These are phyloP conservation scores for Plasmodium vinckei DNA, from an alignment of 169 alveolate species.

Conservation along the genomic window DNA sequence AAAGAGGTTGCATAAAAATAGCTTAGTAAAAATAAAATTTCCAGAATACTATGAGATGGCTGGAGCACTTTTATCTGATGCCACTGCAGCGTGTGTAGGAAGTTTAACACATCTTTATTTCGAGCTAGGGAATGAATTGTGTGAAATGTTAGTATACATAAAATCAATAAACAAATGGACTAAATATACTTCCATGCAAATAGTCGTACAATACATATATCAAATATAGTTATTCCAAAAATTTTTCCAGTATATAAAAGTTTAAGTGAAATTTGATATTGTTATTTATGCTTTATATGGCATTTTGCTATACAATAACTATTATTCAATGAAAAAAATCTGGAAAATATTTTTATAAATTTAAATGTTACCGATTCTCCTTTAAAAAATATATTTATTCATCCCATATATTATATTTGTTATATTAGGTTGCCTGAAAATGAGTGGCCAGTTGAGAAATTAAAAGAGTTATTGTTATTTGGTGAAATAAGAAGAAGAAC, in stretches of 20 bases:
- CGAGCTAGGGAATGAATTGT: slow-evolving; percentile 84
- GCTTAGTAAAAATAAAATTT: slow-evolving; percentile 83
- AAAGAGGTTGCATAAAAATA: slow-evolving; percentile 52
- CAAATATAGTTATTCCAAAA: too few species aligned
- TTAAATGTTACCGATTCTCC: too few species aligned
- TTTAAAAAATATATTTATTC: not conserved
- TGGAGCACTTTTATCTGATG: slow-evolving; percentile 85
- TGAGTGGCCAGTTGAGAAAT: slow-evolving; percentile 89
- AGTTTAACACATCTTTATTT: slow-evolving; percentile 81
- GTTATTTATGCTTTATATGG: too few species aligned
- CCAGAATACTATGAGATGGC: slow-evolving; percentile 82
- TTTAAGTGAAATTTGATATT: too few species aligned
- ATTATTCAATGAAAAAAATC: too few species aligned
- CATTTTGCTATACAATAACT: too few species aligned
- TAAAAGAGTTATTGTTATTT: slow-evolving; percentile 78
- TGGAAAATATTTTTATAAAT: too few species aligned
- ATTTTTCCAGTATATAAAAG: too few species aligned
- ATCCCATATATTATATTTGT: not conserved
- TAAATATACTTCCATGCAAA: too few species aligned
- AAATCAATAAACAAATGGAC: not conserved
- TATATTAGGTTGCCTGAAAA: slow-evolving; percentile 82
- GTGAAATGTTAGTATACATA: slow-evolving; percentile 75
- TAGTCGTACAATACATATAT: too few species aligned
- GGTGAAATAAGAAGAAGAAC: slow-evolving; percentile 84
- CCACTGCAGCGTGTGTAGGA: slow-evolving; percentile 87